Percentiles rank a stretch among this genome's conserved stretches.
Conservation (phyloP, 1,284 basidiomycete genomes). For the Malassezia arunalokei region DNA sequence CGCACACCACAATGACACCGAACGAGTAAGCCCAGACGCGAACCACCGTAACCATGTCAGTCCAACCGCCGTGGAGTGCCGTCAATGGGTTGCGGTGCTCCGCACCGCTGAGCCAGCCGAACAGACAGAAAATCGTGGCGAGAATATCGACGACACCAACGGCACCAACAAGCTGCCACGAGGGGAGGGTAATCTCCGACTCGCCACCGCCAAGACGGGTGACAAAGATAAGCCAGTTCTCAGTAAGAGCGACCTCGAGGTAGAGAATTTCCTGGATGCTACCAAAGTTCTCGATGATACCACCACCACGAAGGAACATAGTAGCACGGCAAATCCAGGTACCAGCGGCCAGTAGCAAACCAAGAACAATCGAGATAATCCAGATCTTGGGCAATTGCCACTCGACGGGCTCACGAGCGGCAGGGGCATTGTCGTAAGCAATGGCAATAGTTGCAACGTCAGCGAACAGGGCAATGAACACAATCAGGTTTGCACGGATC, state of each 20-base stretch:
- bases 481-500: slow-evolving; percentile 53
- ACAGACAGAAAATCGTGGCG: slow-evolving; percentile 51
- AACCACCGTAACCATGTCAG: slow-evolving; percentile 52
- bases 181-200: slow-evolving; percentile 48
- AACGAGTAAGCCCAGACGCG: slow-evolving; percentile 52
- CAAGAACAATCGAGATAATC: slow-evolving; percentile 51
- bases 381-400: slow-evolving; percentile 55
- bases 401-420: slow-evolving; percentile 51
- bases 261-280: slow-evolving; percentile 52
- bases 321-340: slow-evolving; percentile 54
- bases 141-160: slow-evolving; percentile 52
- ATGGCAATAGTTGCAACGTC: slow-evolving; percentile 52
- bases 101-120: slow-evolving; percentile 53
- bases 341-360: slow-evolving; percentile 50
- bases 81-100: slow-evolving; percentile 46
- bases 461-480: slow-evolving; percentile 55
- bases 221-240: slow-evolving; percentile 53
- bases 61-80: slow-evolving; percentile 47
- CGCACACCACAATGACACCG: slow-evolving; percentile 50
- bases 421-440: slow-evolving; percentile 52
- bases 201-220: slow-evolving; percentile 47
- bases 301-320: slow-evolving; percentile 50
- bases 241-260: slow-evolving; percentile 54
- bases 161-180: slow-evolving; percentile 51
- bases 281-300: slow-evolving; percentile 53